Evolutionary conservation across 495 filamentous ascomycete genomes (phyloP).

Genomic region (Xylaria grammica): DNA sequence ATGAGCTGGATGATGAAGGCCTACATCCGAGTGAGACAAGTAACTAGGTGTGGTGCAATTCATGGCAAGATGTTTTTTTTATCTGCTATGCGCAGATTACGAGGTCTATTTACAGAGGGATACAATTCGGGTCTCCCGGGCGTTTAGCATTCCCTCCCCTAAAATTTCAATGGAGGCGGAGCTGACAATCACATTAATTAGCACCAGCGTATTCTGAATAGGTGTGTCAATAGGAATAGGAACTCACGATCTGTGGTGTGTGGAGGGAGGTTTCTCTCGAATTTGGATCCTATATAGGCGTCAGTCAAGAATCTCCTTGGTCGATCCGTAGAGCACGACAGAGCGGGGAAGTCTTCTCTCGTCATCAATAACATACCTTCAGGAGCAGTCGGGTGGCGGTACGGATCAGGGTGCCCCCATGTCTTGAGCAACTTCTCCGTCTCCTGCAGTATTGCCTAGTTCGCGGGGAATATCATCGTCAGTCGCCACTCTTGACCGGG

Average conservation of each 20-base stretch:
- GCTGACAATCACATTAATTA: conserved; percentile 35
- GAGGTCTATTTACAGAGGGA: conserved; percentile 35
- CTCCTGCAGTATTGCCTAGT: conserved; percentile 77
- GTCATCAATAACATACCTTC: conserved; percentile 71
- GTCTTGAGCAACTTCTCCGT: conserved; percentile 85
- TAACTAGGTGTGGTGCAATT: background rate
- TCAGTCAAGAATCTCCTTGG: conserved; percentile 18
- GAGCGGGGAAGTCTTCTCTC: background rate
- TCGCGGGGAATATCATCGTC: background rate
- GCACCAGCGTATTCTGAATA: conserved; percentile 10
- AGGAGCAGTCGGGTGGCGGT: conserved; percentile 83
- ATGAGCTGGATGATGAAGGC: background rate
- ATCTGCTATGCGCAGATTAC: conserved; percentile 20
- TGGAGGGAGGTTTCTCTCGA: conserved; percentile 86
- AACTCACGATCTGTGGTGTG: conserved; percentile 80
- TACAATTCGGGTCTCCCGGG: conserved; percentile 8
- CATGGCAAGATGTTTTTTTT: background rate
- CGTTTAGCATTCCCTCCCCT: conserved; percentile 30
- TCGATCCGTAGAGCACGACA: background rate
- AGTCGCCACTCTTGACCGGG: background rate
- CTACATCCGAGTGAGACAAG: background rate
- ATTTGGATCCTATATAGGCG: conserved; percentile 79
- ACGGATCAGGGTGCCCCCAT: conserved; percentile 98
- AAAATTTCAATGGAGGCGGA: conserved; percentile 53
- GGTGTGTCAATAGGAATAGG: background rate